phyloP scores from a whole-genome alignment of 192 early-diverging fungal genomes.

The Coemansia sp. region DNA sequence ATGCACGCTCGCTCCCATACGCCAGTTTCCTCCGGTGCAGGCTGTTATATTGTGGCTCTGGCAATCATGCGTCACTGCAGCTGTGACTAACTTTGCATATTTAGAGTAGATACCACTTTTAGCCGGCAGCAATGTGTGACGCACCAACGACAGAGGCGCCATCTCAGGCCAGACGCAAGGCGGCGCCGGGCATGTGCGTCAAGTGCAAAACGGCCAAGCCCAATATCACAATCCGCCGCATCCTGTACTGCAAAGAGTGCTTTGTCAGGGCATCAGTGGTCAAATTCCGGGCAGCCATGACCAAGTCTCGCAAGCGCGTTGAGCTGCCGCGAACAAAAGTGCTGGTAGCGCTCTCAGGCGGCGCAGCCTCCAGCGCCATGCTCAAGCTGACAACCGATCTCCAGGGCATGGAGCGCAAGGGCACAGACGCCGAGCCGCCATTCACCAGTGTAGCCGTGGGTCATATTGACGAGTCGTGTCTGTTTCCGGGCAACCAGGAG shows the following conservation, averaged over 20 bases:
- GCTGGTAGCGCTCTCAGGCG: constrained; percentile 85
- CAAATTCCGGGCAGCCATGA: constrained; percentile 67
- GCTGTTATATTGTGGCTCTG: neutral
- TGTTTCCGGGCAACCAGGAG: constrained; percentile 50
- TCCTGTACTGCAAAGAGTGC: constrained; percentile 81
- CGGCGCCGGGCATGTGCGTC: constrained; percentile 53
- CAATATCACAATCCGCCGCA: constrained; percentile 64
- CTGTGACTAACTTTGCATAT: neutral
- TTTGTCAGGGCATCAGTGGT: constrained; percentile 66
- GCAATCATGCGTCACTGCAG: neutral
- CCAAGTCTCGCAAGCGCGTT: constrained; percentile 50
- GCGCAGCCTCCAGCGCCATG: constrained; percentile 74
- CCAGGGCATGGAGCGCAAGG: constrained; percentile 50
- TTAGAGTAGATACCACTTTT: neutral
- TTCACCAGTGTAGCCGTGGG: constrained; percentile 68
- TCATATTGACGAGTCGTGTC: constrained; percentile 72
- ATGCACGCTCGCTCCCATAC: neutral
- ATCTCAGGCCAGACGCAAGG: constrained; percentile 9
- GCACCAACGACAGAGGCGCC: neutral
- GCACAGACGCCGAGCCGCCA: constrained; percentile 57
- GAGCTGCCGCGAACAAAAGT: constrained; percentile 53
- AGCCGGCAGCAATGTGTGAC: constrained; percentile 10
- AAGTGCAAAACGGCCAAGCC: constrained; percentile 77
- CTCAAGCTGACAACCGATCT: constrained; percentile 64
- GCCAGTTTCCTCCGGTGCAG: neutral